phyloP scores from a whole-genome alignment of 805 yeast species.

The Candida peoriensis region DNA sequence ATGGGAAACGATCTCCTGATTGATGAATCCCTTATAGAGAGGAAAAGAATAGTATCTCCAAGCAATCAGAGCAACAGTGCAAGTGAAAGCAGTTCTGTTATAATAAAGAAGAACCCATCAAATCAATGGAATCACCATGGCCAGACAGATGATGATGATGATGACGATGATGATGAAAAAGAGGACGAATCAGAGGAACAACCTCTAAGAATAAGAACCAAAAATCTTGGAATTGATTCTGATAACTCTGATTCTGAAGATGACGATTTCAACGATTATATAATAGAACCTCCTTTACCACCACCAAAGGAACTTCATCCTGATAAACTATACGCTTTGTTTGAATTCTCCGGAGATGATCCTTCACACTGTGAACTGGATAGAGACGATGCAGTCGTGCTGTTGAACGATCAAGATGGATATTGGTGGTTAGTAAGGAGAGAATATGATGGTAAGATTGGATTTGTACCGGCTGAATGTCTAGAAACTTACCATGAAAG shows the following conservation, averaged over 20 bases:
- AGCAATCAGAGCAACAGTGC: constrained; percentile 8
- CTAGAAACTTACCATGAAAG: constrained; percentile 89
- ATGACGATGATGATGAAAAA: constrained; percentile 14
- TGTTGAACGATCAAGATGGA: constrained; percentile 83
- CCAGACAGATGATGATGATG: constrained; percentile 6
- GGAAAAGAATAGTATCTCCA: constrained; percentile 18
- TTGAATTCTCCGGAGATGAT: constrained; percentile 87
- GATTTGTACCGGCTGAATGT: constrained; percentile 96
- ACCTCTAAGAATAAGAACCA: constrained; percentile 14
- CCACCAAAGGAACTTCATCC: constrained; percentile 85
- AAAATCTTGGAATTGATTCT: constrained; percentile 10
- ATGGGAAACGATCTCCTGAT: constrained; percentile 15
- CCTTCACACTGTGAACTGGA: constrained; percentile 80
- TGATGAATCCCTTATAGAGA: constrained; percentile 19
- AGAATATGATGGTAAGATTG: constrained; percentile 61
- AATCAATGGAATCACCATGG: not conserved
- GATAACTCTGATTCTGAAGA: constrained; percentile 31
- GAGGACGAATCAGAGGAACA: constrained; percentile 14
- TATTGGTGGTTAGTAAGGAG: constrained; percentile 93
- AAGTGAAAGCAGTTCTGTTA: constrained; percentile 20
- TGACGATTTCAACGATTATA: constrained; percentile 39
- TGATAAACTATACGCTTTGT: constrained; percentile 76
- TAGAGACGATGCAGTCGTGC: constrained; percentile 76
- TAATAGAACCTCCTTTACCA: constrained; percentile 31
- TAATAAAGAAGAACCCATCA: constrained; percentile 5